Base-by-base conservation (phyloP, 306 rosid species). In the Morella rubra region DNA sequence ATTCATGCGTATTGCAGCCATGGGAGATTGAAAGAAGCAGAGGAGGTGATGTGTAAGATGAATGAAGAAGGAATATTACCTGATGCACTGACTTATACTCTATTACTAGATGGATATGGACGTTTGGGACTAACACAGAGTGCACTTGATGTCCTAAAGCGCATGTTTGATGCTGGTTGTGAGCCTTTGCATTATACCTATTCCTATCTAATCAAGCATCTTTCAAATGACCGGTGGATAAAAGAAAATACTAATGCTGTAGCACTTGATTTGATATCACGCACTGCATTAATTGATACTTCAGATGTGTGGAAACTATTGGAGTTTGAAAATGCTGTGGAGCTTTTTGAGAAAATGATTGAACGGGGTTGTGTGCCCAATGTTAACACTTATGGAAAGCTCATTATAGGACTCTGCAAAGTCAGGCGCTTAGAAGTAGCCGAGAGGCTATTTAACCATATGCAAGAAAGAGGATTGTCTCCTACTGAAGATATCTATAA, bases 371-470 rank as follows among this genome's bases (percentile, higher is more conserved):
- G 92, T 74, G 80, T 73, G 61, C 98, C 92, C 42, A 84, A 87
- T 77, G 61, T 72, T n/a, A 83, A 84, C 74, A 89, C 98, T 64
- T 91, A 87, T 77, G 69, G 73, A 73, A 87, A 90, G 90, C 86
- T 93, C 72, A 87, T 91, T 70, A 75, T 72, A 75, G 97, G 96
- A 70, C 85, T 93, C 76, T 93, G 98, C 92, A 87, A 76, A 76
- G 89, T 75, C 42, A 81, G 84, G 59, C 71, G 64, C 37, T 15
- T 93, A 78, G 82, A 72, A 47, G 54, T 80, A 65, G 91, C 97
- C 77, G 79, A 82, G 16, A 83, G 61, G 76, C 84, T 93, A 81
- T 82, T 75, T 52, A 64, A 81, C 78, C 87, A 83, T 76, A 87
- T 91, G 98, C 84, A 56, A 83, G 89, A 81, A 77, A 82, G 72